Percentiles rank a stretch among this genome's conserved stretches.
Evolutionary conservation across 1,284 basidiomycete species (phyloP).

Genomic region (Coriolopsis trogii): DNA sequence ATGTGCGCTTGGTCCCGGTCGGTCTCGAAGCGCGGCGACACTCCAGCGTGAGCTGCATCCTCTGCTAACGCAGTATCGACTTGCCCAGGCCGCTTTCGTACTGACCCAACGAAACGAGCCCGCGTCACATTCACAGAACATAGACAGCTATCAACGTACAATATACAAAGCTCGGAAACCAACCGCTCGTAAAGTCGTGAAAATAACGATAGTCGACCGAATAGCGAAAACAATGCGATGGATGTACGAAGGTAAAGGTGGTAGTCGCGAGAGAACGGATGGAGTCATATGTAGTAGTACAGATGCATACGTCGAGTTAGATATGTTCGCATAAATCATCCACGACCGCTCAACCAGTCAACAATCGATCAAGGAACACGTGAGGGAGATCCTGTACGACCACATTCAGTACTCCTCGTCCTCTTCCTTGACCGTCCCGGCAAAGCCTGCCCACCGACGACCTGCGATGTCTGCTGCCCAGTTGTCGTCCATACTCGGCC

Average conservation of each 20-base stretch:
- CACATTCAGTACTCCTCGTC: conserved; percentile 37
- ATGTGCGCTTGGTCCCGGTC: not conserved
- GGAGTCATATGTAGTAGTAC: conserved; percentile 3
- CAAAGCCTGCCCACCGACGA: conserved; percentile 34
- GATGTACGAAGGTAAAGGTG: too few species aligned
- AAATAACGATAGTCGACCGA: conserved; percentile 1
- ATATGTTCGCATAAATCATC: conserved; percentile 22
- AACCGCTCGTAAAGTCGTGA: conserved; percentile 13
- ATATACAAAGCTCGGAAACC: too few species aligned
- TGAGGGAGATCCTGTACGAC: not conserved
- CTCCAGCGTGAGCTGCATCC: too few species aligned
- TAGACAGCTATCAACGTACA: conserved; percentile 1
- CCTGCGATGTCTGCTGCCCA: conserved; percentile 20
- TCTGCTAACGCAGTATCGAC: too few species aligned
- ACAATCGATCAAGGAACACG: not conserved
- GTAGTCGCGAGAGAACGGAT: conserved; percentile 3
- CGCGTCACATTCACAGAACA: too few species aligned
- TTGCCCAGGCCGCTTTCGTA: too few species aligned
- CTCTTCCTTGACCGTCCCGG: conserved; percentile 38
- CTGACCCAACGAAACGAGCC: too few species aligned
- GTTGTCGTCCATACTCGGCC: conserved; percentile 62
- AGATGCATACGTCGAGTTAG: conserved; percentile 11
- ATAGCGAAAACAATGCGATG: too few species aligned
- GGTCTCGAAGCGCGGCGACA: not conserved
- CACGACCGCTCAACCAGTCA: not conserved